Evolutionary conservation across 805 yeast genomes (phyloP), one percentile per base, ranked within the genome.

Genomic region (Blastobotrys americana): DNA sequence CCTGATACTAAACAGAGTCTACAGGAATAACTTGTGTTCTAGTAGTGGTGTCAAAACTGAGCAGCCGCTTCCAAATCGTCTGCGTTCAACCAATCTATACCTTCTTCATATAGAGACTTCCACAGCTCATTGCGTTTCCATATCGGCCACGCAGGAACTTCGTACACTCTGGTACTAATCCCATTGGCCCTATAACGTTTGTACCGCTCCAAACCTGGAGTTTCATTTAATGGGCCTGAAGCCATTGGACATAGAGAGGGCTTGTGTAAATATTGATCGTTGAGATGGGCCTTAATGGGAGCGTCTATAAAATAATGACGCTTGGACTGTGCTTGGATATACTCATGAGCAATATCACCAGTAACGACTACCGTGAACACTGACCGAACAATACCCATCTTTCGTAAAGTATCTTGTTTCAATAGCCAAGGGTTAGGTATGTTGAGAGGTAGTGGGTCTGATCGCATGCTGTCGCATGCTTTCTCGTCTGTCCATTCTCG

Each of bases 131-230:
- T 58, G 46, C 76, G 68, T 22, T 65, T 58, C 10, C 54, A 48
- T 2, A 59, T 57, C 3, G 89, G 88, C 87, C 87, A 82, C 42
- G 68, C 67, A 1, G 85, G 80, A 5, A 78, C 78, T 16, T 80
- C 88, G 89, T 89, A 83, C 23, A 82, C 65, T 45, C 90, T 66
- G 0, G 85, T 74, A 51, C 71, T 68, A 34, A 82, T 54, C 9
- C 77, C 76, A 0, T 47, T 49, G 18, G 58, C 60, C 33, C 77
- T 61, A 2, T 73, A 70, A 9, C 46, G 20, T n/a, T n/a, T n/a
- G 28, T 53, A 48, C 17, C 36, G 47, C 28, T 50, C 42, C 6
- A 37, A 49, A 4, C 62, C 64, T 15, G 61, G 56, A 5, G 61
- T 46, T 10, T 44, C 42, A 15, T 37, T 41, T 31, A 67, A 50